A percentile compares a stretch with the other conserved stretches of the same genome.
Evolutionary conservation across 768 basidiomycete genomes (phyloP).

Genomic region (Termitomyces sp.): DNA sequence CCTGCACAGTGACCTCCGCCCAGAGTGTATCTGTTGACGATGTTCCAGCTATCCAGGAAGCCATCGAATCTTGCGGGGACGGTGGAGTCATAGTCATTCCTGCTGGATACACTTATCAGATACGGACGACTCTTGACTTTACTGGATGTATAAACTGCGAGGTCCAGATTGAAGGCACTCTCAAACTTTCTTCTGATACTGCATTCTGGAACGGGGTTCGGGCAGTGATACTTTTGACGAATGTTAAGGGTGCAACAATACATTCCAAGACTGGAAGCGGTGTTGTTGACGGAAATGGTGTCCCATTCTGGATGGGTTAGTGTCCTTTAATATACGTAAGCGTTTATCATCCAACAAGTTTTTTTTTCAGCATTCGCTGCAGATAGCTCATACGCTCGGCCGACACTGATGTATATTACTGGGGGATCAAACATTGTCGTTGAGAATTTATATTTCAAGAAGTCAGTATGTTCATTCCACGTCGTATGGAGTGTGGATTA

Average conservation of each 20-base stretch:
- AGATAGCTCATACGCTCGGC: conserved; percentile 22
- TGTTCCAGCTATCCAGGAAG: conserved; percentile 24
- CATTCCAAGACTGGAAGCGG: conserved; percentile 24
- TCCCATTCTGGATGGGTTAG: conserved; percentile 24
- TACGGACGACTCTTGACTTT: conserved; percentile 23
- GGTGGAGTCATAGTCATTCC: conserved; percentile 26
- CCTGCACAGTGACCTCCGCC: conserved; percentile 22
- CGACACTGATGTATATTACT: conserved; percentile 23
- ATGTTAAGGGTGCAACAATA: conserved; percentile 19
- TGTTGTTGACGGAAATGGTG: conserved; percentile 25
- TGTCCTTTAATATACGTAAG: neutral
- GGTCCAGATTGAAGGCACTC: conserved; percentile 25
- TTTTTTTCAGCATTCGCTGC: conserved; percentile 23
- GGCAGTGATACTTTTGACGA: conserved; percentile 18
- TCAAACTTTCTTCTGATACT: conserved; percentile 23
- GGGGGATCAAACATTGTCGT: conserved; percentile 23
- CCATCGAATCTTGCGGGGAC: conserved; percentile 25
- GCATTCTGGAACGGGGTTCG: conserved; percentile 24
- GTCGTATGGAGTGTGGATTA: neutral
- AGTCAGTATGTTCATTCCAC: conserved; percentile 7
- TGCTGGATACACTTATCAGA: conserved; percentile 19
- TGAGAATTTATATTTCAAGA: conserved; percentile 24
- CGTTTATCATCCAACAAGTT: neutral
- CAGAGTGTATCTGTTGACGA: conserved; percentile 21
- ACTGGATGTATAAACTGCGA: conserved; percentile 25